Conservation (phyloP, 2,329 filamentous ascomycete genomes). For the Pseudogymnoascus sp. region DNA sequence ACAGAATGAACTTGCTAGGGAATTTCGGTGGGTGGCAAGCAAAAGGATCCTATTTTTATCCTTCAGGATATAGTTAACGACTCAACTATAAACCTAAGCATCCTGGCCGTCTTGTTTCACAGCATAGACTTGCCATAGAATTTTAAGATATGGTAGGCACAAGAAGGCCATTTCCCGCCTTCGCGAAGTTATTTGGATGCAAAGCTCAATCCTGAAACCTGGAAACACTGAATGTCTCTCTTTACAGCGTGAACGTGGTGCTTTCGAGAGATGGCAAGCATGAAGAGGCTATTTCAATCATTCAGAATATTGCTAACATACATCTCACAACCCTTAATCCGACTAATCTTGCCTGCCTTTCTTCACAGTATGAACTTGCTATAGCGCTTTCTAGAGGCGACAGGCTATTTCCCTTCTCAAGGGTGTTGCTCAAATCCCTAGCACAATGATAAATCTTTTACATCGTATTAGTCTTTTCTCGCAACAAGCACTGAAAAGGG, state of each 20-base stretch:
- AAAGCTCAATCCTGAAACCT: neutral
- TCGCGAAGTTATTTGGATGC: neutral
- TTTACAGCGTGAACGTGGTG: neutral
- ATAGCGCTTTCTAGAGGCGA: neutral
- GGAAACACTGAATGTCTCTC: conserved; percentile 8
- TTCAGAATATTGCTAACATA: conserved; percentile 5
- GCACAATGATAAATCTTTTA: neutral
- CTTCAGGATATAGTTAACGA: conserved; percentile 5
- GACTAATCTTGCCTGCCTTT: neutral
- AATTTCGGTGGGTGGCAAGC: neutral
- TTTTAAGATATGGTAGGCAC: neutral
- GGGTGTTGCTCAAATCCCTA: conserved; percentile 2
- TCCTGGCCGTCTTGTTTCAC: conserved; percentile 8
- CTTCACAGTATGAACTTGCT: neutral
- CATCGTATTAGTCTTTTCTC: conserved; percentile 9
- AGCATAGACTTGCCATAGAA: neutral
- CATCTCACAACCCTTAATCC: neutral
- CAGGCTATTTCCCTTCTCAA: neutral
- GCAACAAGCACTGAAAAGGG: conserved; percentile 9
- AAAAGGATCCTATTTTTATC: neutral
- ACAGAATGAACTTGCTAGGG: neutral
- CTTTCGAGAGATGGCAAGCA: neutral
- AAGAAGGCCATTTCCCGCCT: conserved; percentile 1
- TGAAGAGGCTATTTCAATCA: conserved; percentile 4
- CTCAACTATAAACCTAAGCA: neutral